A percentile compares a stretch with the other conserved stretches of the same genome.
Conservation (phyloP, 2,329 filamentous ascomycete genomes). For the Apiospora saccharicola region DNA sequence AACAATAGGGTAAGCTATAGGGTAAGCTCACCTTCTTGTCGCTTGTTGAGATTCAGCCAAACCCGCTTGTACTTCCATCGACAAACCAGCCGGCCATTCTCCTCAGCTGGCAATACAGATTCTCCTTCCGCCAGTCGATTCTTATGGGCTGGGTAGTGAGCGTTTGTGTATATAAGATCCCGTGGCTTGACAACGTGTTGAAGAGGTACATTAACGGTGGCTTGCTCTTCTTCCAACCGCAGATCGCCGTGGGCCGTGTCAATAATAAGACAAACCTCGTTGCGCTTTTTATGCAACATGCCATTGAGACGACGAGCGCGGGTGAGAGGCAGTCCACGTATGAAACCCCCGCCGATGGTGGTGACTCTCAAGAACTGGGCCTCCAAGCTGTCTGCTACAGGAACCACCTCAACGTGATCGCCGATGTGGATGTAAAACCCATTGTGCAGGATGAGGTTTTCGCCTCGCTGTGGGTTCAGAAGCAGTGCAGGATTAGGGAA, state of each 20-base stretch:
- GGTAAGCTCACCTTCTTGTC: neutral
- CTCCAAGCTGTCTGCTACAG: neutral
- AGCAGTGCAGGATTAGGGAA: too few species aligned
- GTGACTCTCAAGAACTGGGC: neutral
- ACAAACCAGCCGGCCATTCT: slow-evolving; percentile 43
- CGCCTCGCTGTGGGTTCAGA: neutral
- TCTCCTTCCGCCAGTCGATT: neutral
- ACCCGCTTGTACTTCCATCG: slow-evolving; percentile 38
- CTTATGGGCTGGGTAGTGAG: neutral
- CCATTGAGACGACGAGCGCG: slow-evolving; percentile 38
- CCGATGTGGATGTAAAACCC: neutral
- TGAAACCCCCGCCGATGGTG: slow-evolving; percentile 21
- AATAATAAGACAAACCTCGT: slow-evolving; percentile 41
- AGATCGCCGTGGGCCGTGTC: slow-evolving; percentile 36
- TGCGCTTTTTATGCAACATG: slow-evolving; percentile 37
- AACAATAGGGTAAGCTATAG: neutral
- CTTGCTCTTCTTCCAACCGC: slow-evolving; percentile 36
- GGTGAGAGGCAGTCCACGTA: slow-evolving; percentile 39
- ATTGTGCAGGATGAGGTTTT: neutral
- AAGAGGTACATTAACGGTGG: slow-evolving; percentile 36
- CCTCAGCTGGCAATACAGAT: slow-evolving; percentile 31
- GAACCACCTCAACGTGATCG: neutral
- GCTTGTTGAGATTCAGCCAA: neutral
- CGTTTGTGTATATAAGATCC: neutral
- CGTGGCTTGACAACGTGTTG: slow-evolving; percentile 24